Percentiles rank a stretch among this genome's conserved stretches.
Conservation (phyloP, 257 asterid species). For the Coffea canephora region DNA sequence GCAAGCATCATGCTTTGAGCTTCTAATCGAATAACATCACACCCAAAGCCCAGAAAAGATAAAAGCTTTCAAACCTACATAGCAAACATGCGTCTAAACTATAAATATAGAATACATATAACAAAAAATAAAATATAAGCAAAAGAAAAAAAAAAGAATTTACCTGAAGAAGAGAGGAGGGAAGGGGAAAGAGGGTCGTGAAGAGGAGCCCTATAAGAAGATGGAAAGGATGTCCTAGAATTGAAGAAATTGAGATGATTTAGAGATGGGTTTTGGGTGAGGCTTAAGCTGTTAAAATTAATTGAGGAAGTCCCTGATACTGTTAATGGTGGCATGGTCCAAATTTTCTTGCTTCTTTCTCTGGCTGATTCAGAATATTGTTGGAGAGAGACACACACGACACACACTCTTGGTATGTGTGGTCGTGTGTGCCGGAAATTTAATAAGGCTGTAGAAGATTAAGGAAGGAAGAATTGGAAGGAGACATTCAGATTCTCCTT, state of each 20-base stretch:
- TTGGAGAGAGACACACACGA: background rate
- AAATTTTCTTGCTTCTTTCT: background rate
- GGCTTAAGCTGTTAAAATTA: background rate
- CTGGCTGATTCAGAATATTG: background rate
- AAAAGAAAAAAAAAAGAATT: background rate
- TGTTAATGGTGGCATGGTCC: slow-evolving; percentile 4
- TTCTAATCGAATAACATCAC: background rate
- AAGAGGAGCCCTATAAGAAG: slow-evolving; percentile 13
- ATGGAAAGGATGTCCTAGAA: slow-evolving; percentile 5
- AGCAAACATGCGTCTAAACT: background rate
- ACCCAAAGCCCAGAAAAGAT: background rate
- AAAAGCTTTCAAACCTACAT: slow-evolving; percentile 6
- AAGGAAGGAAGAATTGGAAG: background rate
- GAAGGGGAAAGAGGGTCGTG: slow-evolving; percentile 6
- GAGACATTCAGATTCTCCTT: background rate
- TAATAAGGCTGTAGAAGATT: background rate
- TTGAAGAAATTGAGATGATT: slow-evolving; percentile 20
- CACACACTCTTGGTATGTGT: background rate
- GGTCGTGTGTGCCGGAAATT: background rate
- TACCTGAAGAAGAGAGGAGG: slow-evolving; percentile 18
- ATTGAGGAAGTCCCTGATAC: slow-evolving; percentile 19
- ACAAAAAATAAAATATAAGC: background rate
- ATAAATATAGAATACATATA: background rate
- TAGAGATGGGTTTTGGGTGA: slow-evolving; percentile 16
- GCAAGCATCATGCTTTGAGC: background rate